phyloP scores from a whole-genome alignment of 805 yeast species.

The Myxozyma sirexii region DNA sequence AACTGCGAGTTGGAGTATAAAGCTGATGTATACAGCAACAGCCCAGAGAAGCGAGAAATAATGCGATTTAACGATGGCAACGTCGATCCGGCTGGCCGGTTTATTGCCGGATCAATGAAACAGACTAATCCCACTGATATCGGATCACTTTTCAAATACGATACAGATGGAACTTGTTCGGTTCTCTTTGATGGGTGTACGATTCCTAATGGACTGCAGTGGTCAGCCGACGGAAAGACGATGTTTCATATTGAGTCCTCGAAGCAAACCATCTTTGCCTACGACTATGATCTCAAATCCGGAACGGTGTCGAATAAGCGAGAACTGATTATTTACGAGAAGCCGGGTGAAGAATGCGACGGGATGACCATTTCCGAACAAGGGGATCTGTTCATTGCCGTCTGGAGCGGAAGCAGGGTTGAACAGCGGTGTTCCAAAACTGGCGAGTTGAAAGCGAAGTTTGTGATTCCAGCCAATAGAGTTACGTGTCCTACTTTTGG shows the following conservation, averaged over 20 bases:
- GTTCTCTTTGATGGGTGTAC: constrained; percentile 47
- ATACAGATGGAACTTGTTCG: constrained; percentile 39
- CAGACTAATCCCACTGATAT: constrained; percentile 46
- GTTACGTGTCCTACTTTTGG: constrained; percentile 70
- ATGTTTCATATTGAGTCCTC: constrained; percentile 60
- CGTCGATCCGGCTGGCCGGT: constrained; percentile 72
- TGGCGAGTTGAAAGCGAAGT: constrained; percentile 57
- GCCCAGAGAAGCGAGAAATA: constrained; percentile 43
- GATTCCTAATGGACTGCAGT: constrained; percentile 76
- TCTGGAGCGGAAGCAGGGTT: constrained; percentile 63
- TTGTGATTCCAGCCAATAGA: constrained; percentile 59
- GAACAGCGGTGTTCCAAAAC: constrained; percentile 51
- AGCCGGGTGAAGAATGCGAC: constrained; percentile 62
- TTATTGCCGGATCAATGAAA: constrained; percentile 80
- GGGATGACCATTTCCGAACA: constrained; percentile 64
- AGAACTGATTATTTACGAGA: constrained; percentile 48
- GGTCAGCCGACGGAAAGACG: constrained; percentile 48
- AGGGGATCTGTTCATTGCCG: constrained; percentile 64
- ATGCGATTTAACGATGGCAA: constrained; percentile 80
- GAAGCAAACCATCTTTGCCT: constrained; percentile 52
- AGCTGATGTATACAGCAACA: constrained; percentile 26
- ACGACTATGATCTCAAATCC: constrained; percentile 47
- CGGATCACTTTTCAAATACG: constrained; percentile 58
- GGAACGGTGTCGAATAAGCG: constrained; percentile 46
- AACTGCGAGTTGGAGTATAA: constrained; percentile 13